phyloP scores from a whole-genome alignment of 345 rosid species.

The Citrus maxima region DNA sequence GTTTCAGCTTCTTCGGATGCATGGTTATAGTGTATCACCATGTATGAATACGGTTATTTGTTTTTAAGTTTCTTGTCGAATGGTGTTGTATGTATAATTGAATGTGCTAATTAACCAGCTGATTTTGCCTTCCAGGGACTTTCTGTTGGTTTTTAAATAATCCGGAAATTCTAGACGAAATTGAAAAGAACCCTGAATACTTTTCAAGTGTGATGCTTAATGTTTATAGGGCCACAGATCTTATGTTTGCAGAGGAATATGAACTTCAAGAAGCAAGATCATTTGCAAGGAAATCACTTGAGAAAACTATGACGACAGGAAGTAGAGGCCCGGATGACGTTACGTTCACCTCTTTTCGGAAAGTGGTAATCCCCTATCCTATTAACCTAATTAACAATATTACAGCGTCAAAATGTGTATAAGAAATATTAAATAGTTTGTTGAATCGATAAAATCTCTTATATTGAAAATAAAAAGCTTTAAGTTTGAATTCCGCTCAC shows the following conservation, averaged over 20 bases:
- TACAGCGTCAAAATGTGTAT: no score
- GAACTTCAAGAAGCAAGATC: constrained; percentile 51
- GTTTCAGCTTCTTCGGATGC: constrained; percentile 51
- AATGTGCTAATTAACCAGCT: no score
- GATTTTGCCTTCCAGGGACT: constrained; percentile 25
- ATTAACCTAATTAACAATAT: no score
- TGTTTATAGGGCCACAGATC: constrained; percentile 52
- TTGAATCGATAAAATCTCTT: fast-evolving
- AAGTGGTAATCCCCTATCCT: constrained; percentile 15
- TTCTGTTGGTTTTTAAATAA: constrained; percentile 58
- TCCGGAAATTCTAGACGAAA: constrained; percentile 25
- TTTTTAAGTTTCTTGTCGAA: no score
- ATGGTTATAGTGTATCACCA: constrained; percentile 49
- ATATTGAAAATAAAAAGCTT: no score
- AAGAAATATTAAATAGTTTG: no score
- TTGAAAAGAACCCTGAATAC: constrained; percentile 28
- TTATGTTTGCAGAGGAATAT: constrained; percentile 55
- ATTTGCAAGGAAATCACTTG: constrained; percentile 37
- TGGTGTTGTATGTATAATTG: background rate
- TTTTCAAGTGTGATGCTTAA: constrained; percentile 39
- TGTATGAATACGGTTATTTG: constrained; percentile 24
- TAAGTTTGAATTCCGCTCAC: no score
- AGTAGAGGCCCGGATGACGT: background rate
- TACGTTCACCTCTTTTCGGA: constrained; percentile 5
- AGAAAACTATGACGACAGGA: constrained; percentile 17